These are phyloP conservation scores for Trichoderma gracile DNA, from an alignment of 2,329 filamentous ascomycete species.

Conservation along the genomic window DNA sequence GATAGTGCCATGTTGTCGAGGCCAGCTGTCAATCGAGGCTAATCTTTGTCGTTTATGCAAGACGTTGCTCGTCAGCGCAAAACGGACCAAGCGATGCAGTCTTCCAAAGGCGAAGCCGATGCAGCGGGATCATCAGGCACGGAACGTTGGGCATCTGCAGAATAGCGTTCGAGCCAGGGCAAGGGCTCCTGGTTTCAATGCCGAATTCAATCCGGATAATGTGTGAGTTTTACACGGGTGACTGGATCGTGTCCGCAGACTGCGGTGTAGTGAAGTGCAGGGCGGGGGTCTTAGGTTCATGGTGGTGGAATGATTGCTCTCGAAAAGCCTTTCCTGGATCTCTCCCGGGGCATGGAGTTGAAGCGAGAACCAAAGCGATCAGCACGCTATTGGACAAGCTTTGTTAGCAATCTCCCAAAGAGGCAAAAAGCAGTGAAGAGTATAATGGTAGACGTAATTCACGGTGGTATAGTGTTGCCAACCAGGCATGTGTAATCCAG, in stretches of 20 bases:
- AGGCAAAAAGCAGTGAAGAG: neutral
- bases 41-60: neutral
- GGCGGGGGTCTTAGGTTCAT: neutral
- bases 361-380: neutral
- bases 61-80: neutral
- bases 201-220: constrained; percentile 5
- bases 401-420: neutral
- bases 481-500: neutral
- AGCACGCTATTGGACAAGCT: neutral
- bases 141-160: constrained; percentile 13
- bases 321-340: neutral
- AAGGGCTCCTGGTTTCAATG: neutral
- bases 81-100: neutral
- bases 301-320: neutral
- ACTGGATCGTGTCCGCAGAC: neutral
- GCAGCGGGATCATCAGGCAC: constrained; percentile 16
- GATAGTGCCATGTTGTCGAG: neutral
- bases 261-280: neutral
- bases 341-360: neutral
- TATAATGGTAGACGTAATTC: neutral
- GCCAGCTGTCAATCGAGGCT: neutral
- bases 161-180: neutral
- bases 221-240: neutral
- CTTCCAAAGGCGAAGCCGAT: constrained; percentile 5
- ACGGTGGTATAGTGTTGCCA: constrained; percentile 10